Base-by-base conservation (phyloP, 805 yeast species). In the Candida nanaspora region DNA sequence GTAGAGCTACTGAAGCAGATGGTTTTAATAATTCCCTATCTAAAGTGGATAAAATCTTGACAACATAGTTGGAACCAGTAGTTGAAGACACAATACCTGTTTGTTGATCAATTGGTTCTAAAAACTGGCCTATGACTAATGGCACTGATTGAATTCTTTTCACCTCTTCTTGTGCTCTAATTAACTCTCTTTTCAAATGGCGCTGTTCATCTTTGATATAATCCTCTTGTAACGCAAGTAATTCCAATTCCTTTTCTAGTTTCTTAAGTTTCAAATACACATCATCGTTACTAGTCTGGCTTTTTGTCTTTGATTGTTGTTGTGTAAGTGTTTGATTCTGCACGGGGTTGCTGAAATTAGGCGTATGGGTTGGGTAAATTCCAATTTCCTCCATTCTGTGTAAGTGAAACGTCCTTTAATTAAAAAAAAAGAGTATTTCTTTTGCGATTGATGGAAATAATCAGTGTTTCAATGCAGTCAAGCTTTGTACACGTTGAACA, bases 171-270 rank as follows among this genome's bases (percentile, higher is more conserved):
- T 94, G 98, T 2, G 98, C 98, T 54, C 97, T 80, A 37, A 89
- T 80, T 42, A 93, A 74, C 68, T 93, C 99, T 49, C 97, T 76
- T 56, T 87, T 89, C 61, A 93, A 72, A 65, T 91, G 96, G 57
- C 96, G 93, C 59, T 89, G 97, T 63, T 93, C 99, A 62, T 93
- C 98, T 58, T 94, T 93, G 59, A 93, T 88, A 62, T 91, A 94
- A 45, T 89, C 97, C 62, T 93, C 99, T 64, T 93, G 98, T 49
- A 93, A 70, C 44, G 75, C 66, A 46, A 93, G 67, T 39, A 93
- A 69, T 52, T 91, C 96, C 55, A 86, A 74, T 58, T 91, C 96
- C 50, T 89, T 87, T 59, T 94, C 95, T 47, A 93, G 73, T 58
- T 80, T 85, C 73, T 93, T 94, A 52, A 91, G 71, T 51, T 76